These are phyloP conservation scores for Leccinum disarticulatum DNA, from an alignment of 768 basidiomycete species.

Conservation along the genomic window DNA sequence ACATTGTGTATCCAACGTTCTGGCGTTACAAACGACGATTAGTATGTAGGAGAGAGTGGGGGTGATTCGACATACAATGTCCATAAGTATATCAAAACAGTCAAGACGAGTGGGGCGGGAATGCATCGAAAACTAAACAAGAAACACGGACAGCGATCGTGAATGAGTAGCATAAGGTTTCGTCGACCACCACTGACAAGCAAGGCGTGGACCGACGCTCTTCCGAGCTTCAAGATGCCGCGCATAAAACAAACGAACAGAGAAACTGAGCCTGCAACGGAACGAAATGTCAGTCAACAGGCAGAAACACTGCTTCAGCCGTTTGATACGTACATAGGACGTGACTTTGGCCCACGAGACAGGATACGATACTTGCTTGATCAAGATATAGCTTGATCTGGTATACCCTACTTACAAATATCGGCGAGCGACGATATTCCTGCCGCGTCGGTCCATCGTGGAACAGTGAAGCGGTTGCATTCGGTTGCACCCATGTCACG, in stretches of 20 bases:
- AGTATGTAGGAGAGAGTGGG: background rate
- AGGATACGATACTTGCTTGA: too few relatives aligned
- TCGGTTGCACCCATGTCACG: conserved; percentile 26
- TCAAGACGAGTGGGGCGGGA: background rate
- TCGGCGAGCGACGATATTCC: conserved; percentile 24
- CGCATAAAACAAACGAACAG: background rate
- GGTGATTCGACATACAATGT: background rate
- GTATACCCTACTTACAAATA: conserved; percentile 24
- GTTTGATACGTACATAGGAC: conserved; percentile 12
- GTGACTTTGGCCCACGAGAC: conserved; percentile 30
- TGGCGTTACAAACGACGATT: background rate
- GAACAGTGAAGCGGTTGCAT: conserved; percentile 30
- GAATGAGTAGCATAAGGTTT: background rate
- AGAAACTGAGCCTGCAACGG: conserved; percentile 9
- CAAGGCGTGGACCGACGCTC: too few relatives aligned
- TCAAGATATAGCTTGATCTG: conserved; percentile 30
- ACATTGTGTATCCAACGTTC: conserved; percentile 4
- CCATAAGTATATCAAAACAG: background rate
- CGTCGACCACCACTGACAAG: background rate
- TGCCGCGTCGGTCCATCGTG: conserved; percentile 14
- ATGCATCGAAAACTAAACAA: background rate
- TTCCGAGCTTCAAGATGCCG: background rate
- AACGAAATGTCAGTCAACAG: conserved; percentile 7
- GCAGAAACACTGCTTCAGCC: background rate
- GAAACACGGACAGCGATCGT: background rate